phyloP scores from a whole-genome alignment of 768 basidiomycete genomes.

The Boletellus sp. region DNA sequence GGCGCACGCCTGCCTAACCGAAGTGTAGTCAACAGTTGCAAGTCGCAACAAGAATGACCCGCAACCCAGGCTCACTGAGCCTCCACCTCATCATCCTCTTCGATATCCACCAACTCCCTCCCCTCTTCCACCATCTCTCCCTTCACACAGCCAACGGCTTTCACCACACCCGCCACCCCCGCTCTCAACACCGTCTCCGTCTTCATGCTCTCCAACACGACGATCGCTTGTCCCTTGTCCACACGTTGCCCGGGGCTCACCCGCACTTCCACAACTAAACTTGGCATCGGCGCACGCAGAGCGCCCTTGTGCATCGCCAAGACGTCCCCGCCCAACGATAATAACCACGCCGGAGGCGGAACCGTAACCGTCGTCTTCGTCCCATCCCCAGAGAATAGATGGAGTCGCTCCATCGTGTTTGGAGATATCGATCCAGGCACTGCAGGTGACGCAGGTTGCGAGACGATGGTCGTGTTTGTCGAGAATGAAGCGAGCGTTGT shows the following conservation, averaged over 20 bases:
- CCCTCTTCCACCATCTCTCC: constrained; percentile 95
- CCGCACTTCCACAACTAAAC: constrained; percentile 83
- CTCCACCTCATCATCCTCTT: constrained; percentile 37
- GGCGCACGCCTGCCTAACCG: no score
- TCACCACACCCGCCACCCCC: constrained; percentile 63
- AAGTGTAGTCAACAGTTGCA: no score
- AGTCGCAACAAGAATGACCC: no score
- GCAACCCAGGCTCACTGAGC: background rate
- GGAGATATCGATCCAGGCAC: constrained; percentile 52
- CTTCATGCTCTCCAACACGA: constrained; percentile 96
- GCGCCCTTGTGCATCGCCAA: constrained; percentile 56
- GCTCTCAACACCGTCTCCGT: constrained; percentile 88
- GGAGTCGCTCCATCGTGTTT: constrained; percentile 67
- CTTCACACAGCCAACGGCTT: constrained; percentile 67
- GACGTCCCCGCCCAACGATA: constrained; percentile 60
- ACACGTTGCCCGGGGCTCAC: constrained; percentile 76
- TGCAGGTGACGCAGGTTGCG: constrained; percentile 56
- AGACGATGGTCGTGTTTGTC: constrained; percentile 64
- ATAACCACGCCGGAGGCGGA: constrained; percentile 69
- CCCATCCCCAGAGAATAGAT: constrained; percentile 60
- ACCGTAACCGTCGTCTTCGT: constrained; percentile 61
- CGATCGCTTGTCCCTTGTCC: constrained; percentile 74
- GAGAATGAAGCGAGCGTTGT: constrained; percentile 51
- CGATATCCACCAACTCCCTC: constrained; percentile 68
- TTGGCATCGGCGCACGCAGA: constrained; percentile 87